Evolutionary conservation across 805 yeast species (phyloP).

Genomic region (Candida berthetii): DNA sequence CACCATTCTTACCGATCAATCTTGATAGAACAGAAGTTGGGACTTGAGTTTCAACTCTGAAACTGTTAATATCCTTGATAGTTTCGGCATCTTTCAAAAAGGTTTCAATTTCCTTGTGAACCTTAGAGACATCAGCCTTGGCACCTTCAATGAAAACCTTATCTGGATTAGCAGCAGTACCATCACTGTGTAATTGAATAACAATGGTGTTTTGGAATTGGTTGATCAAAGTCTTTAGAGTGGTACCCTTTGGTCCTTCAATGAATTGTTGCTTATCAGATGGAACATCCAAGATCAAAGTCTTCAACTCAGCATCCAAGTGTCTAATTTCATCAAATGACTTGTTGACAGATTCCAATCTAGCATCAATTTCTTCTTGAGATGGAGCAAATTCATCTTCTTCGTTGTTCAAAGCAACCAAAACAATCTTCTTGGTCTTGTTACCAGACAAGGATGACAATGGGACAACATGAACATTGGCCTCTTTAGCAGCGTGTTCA

Average conservation of each 20-base stretch:
- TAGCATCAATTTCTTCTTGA: slow-evolving; percentile 47
- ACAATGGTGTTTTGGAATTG: slow-evolving; percentile 27
- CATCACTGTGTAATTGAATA: slow-evolving; percentile 39
- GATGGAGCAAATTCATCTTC: slow-evolving; percentile 73
- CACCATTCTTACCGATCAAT: slow-evolving; percentile 87
- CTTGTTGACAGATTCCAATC: slow-evolving; percentile 46
- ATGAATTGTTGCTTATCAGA: slow-evolving; percentile 51
- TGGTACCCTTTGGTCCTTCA: slow-evolving; percentile 54
- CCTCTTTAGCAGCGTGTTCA: slow-evolving; percentile 33
- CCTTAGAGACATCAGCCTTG: slow-evolving; percentile 51
- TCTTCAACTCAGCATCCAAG: slow-evolving; percentile 45
- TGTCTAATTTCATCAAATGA: slow-evolving; percentile 54
- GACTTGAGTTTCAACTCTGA: slow-evolving; percentile 41
- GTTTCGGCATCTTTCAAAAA: slow-evolving; percentile 52
- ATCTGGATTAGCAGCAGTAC: slow-evolving; percentile 35
- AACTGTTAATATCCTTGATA: slow-evolving; percentile 38
- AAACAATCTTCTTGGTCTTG: slow-evolving; percentile 37
- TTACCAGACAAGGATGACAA: slow-evolving; percentile 43
- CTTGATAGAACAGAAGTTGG: slow-evolving; percentile 68
- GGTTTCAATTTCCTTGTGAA: slow-evolving; percentile 43
- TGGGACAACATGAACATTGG: slow-evolving; percentile 53
- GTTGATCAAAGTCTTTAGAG: slow-evolving; percentile 36
- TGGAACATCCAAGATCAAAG: slow-evolving; percentile 45
- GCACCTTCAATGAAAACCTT: slow-evolving; percentile 67
- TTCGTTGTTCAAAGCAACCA: slow-evolving; percentile 42